Percentiles rank a stretch among this genome's conserved stretches.
Evolutionary conservation across 1,139 yeast genomes (phyloP).

Genomic region (Taphrina deformans): DNA sequence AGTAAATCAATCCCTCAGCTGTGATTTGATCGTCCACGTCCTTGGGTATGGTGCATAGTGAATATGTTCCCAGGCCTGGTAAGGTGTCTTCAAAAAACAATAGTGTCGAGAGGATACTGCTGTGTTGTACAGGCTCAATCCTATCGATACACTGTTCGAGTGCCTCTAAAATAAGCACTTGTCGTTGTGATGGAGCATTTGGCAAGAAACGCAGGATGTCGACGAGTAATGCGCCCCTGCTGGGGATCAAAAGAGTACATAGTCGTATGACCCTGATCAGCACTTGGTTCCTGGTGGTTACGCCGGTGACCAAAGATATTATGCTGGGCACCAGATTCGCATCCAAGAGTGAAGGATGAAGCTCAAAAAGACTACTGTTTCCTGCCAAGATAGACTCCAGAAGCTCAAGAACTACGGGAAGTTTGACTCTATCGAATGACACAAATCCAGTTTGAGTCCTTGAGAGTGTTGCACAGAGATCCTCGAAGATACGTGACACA

Average conservation of each 20-base stretch:
- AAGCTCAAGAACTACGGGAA: conserved; percentile 9
- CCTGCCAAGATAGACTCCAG: conserved; percentile 12
- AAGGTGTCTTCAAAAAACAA: conserved; percentile 16
- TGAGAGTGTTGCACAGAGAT: conserved; percentile 9
- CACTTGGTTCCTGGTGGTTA: background rate
- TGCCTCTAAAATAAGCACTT: background rate
- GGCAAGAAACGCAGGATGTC: background rate
- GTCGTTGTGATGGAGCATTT: background rate
- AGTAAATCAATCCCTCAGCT: conserved; percentile 14
- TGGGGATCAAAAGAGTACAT: background rate
- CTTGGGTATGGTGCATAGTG: background rate
- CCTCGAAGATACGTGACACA: conserved; percentile 22
- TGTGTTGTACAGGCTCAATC: background rate
- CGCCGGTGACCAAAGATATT: background rate
- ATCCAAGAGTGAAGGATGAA: conserved; percentile 10
- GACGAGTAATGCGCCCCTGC: background rate
- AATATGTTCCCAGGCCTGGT: conserved; percentile 24
- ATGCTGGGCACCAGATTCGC: conserved; percentile 10
- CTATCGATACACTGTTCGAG: background rate
- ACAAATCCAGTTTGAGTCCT: background rate
- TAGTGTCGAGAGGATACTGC: background rate
- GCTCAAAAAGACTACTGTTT: background rate
- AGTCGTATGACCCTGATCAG: conserved; percentile 2
- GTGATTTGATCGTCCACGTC: conserved; percentile 8
- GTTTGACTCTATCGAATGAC: background rate